These are phyloP conservation scores for Pinus albicaulis DNA, from an alignment of 75 land plant species.

Conservation along the genomic window DNA sequence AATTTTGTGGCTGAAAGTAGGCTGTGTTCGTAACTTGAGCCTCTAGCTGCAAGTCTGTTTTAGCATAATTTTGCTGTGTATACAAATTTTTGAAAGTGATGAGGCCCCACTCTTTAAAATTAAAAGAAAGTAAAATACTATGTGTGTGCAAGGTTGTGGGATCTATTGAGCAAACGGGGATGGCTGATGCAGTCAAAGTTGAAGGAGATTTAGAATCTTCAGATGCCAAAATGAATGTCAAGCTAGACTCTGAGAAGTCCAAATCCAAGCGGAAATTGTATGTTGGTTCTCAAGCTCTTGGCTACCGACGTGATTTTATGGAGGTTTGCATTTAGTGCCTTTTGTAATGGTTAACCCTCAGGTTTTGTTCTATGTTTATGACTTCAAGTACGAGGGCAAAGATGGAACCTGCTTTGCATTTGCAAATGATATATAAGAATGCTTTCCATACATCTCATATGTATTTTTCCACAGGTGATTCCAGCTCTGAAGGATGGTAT, in stretches of 20 bases:
- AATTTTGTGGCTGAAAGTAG: background rate
- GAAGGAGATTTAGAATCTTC: conserved; percentile 51
- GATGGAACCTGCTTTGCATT: background rate
- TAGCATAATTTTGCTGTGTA: background rate
- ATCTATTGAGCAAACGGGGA: conserved; percentile 62
- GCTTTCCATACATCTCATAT: background rate
- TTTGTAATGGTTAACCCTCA: background rate
- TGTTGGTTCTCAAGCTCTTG: conserved; percentile 82
- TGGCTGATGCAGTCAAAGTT: conserved; percentile 37
- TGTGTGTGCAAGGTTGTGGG: conserved; percentile 73
- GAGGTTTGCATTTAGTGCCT: conserved; percentile 48
- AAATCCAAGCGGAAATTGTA: conserved; percentile 73
- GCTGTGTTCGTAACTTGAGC: background rate
- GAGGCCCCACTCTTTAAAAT: background rate
- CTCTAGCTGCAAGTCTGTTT: background rate
- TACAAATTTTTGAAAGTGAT: background rate
- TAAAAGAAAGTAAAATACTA: background rate
- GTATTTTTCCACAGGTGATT: conserved; percentile 48
- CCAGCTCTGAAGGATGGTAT: conserved; percentile 91
- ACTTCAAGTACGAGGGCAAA: background rate
- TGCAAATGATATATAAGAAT: background rate
- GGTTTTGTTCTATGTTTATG: background rate
- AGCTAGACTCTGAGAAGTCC: conserved; percentile 44
- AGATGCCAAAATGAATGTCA: conserved; percentile 41
- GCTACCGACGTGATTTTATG: conserved; percentile 83